Percentiles rank a stretch among this genome's conserved stretches.
phyloP scores from a whole-genome alignment of 345 rosid species.

The Aquilaria sinensis region DNA sequence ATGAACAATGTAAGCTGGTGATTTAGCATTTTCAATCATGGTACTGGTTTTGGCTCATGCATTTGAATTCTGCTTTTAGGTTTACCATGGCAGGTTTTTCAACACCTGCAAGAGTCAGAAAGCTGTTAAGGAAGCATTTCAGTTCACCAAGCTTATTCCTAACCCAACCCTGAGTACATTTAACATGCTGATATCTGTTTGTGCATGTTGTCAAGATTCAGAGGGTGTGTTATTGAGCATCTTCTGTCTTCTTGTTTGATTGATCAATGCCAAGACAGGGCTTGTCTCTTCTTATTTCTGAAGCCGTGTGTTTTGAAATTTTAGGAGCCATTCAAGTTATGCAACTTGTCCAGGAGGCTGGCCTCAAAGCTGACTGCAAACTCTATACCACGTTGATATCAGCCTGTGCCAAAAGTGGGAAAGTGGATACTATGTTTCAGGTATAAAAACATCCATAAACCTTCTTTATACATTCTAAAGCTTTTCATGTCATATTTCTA shows the following conservation, averaged over 20 bases:
- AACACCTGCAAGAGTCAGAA: conserved; percentile 58
- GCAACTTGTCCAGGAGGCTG: conserved; percentile 57
- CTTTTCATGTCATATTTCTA: background rate
- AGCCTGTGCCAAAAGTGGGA: conserved; percentile 88
- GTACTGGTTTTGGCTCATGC: conserved; percentile 9
- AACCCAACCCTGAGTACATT: conserved; percentile 90
- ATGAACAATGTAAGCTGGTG: conserved; percentile 63
- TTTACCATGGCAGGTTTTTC: conserved; percentile 83
- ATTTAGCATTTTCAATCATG: conserved; percentile 1
- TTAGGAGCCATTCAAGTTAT: conserved; percentile 79
- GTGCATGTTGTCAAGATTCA: conserved; percentile 68
- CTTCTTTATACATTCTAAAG: conserved; percentile 3
- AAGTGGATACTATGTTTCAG: conserved; percentile 96
- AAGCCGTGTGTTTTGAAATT: conserved; percentile 10
- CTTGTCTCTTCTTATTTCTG: background rate
- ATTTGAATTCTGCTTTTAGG: conserved; percentile 31
- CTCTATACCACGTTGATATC: conserved; percentile 93
- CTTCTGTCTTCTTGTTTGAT: background rate
- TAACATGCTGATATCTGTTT: conserved; percentile 93
- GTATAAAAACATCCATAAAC: conserved; percentile 34
- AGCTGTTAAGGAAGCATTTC: conserved; percentile 78
- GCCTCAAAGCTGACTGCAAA: conserved; percentile 73
- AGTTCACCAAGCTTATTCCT: conserved; percentile 70
- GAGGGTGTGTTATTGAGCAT: conserved; percentile 43
- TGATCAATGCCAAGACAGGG: conserved; percentile 4